Evolutionary conservation across 2,329 filamentous ascomycete genomes (phyloP), one percentile per base, ranked within the genome.

Genomic region (Neodidymelliopsis sp.): DNA sequence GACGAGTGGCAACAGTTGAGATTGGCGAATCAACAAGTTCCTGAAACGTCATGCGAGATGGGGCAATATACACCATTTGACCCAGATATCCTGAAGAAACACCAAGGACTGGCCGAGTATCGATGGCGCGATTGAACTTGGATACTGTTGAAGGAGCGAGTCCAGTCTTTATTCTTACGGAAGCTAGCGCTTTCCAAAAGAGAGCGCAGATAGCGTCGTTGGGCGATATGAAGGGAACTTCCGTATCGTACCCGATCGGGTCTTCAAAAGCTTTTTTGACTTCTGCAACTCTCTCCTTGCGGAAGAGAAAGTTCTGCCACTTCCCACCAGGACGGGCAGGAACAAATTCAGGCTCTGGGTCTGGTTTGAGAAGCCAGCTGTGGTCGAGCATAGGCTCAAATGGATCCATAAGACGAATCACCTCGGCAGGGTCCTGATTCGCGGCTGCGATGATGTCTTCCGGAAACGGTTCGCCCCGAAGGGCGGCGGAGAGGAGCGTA

Each of bases 151-250:
- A 16, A 15, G 40, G 22, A 20, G 30, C 30, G 8, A 43, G 31
- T 29, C 40, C 40, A 28, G 37, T 49, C 27, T 33, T 59, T 40
- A 63, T 41, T 23, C 71, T 62, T 23, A 63, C 61, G 2, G 52
- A 46, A 33, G 56, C 59, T 10, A 73, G 40, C 11, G 63, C 52
- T 54, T 71, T 55, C 70, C 70, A 74, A 50, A 61, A 67, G 18
- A 74, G 63, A 10, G 71, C 71, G 33, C 59, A 62, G 4, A 74
- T 44, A 12, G 62, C 64, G 40, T 74, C 71, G 43, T 72, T 63
- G 5, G 54, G 53, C 2, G 66, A 65, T 38, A 67, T 57, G 44
- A 59, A 62, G 11, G 55, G 54, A 0, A 66, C 60, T 12, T 50
- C 42, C 1, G 52, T 37, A n/a, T 63, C 60, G 31, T 56, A 57